Percentiles rank a stretch among this genome's conserved stretches.
Conservation (phyloP, 768 basidiomycete species). For the Mycena venus region DNA sequence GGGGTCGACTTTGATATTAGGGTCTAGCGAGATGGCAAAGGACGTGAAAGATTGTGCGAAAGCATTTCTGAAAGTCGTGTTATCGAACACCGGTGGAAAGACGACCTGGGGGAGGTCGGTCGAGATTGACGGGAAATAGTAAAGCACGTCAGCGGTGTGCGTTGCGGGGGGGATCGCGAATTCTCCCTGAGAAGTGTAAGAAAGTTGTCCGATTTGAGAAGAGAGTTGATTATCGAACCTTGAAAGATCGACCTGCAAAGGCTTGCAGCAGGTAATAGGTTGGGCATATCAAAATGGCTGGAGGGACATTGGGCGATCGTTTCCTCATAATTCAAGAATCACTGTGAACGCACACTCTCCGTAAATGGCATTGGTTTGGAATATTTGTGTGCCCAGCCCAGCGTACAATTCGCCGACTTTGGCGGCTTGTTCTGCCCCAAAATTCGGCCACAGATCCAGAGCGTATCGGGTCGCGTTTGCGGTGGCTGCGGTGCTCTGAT, state of each 20-base stretch:
- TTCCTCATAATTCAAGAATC: not conserved
- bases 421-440: not conserved
- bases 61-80: slow-evolving; percentile 43
- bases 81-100: slow-evolving; percentile 5
- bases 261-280: slow-evolving; percentile 42
- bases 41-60: slow-evolving; percentile 33
- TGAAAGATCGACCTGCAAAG: slow-evolving; percentile 43
- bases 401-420: slow-evolving; percentile 11
- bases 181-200: slow-evolving; percentile 26
- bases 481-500: slow-evolving; percentile 15
- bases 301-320: not conserved
- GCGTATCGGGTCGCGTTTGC: slow-evolving; percentile 22
- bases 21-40: slow-evolving; percentile 11
- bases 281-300: slow-evolving; percentile 49
- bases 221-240: slow-evolving; percentile 30
- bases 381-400: slow-evolving; percentile 3
- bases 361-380: not conserved
- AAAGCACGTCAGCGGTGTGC: slow-evolving; percentile 39
- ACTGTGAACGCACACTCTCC: slow-evolving; percentile 27
- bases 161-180: not conserved
- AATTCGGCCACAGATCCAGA: not conserved
- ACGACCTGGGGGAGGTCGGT: not conserved
- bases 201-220: not conserved
- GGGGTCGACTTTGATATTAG: not conserved
- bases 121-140: slow-evolving; percentile 43